phyloP scores from a whole-genome alignment of 2,329 filamentous ascomycete genomes.

The Claviceps sp. region DNA sequence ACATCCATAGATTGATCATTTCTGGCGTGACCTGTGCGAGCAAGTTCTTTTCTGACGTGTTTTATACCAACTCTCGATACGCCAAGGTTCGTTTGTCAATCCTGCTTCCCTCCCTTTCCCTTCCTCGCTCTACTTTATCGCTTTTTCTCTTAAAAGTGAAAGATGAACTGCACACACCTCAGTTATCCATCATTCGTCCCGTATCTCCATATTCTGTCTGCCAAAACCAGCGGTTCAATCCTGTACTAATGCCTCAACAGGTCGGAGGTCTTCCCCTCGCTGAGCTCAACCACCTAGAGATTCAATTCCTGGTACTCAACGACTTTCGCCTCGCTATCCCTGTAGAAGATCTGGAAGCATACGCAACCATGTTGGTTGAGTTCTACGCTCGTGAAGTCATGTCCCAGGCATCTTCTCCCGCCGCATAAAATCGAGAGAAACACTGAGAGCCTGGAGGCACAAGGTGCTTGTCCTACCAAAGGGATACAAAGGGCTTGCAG shows the following conservation, averaged over 20 bases:
- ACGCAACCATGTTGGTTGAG: constrained; percentile 96
- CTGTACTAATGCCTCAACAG: constrained; percentile 31
- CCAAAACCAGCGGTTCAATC: too few relatives aligned
- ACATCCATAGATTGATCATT: constrained; percentile 93
- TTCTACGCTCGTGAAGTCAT: constrained; percentile 92
- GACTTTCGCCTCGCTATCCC: constrained; percentile 90
- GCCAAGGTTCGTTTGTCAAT: constrained; percentile 62
- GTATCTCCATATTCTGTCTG: too few relatives aligned
- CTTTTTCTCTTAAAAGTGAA: neutral
- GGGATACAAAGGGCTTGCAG: too few relatives aligned
- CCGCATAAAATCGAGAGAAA: neutral
- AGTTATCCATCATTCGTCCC: too few relatives aligned
- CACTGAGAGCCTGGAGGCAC: too few relatives aligned
- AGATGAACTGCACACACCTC: too few relatives aligned
- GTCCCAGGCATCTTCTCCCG: constrained; percentile 10
- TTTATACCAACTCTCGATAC: constrained; percentile 98
- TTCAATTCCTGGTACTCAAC: constrained; percentile 90
- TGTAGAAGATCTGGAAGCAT: constrained; percentile 90
- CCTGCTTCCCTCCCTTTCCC: neutral
- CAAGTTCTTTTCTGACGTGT: constrained; percentile 98
- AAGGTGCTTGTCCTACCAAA: too few relatives aligned
- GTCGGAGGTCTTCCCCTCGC: constrained; percentile 85
- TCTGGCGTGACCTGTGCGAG: constrained; percentile 95
- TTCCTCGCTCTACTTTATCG: neutral
- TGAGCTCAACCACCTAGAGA: constrained; percentile 89